phyloP scores from a whole-genome alignment of 805 yeast genomes.

The Suhomyces sp. region DNA sequence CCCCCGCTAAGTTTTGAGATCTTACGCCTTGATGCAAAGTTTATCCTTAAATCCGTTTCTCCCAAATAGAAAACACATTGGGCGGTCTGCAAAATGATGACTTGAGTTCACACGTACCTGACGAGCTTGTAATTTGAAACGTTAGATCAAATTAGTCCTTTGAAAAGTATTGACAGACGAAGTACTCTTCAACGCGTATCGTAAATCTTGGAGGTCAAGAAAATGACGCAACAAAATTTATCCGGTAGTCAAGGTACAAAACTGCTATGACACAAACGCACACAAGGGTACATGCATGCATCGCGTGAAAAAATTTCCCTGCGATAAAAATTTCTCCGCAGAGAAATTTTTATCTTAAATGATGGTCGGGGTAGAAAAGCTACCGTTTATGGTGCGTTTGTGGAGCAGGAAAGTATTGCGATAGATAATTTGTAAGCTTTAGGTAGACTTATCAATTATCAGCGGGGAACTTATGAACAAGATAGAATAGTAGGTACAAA shows the following conservation, averaged over 20 bases:
- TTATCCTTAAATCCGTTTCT: not conserved
- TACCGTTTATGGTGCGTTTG: not conserved
- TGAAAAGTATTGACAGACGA: not conserved
- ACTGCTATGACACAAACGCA: not conserved
- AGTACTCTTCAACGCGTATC: not conserved
- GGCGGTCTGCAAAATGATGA: not conserved
- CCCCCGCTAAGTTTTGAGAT: not conserved
- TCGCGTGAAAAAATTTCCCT: not conserved
- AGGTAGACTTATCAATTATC: not conserved
- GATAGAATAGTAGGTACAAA: not conserved
- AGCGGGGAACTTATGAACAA: not conserved
- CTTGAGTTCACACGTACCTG: not conserved
- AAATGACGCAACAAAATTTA: not conserved
- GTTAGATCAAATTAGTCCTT: too few relatives aligned
- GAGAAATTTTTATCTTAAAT: not conserved
- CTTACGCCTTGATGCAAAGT: not conserved
- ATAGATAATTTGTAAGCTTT: not conserved
- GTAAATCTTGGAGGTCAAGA: not conserved
- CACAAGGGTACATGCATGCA: not conserved
- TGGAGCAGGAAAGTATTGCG: not conserved
- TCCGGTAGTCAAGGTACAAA: not conserved
- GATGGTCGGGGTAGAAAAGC: not conserved
- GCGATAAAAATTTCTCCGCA: not conserved
- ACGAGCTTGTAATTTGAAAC: not conserved
- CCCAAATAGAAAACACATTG: not conserved